A percentile compares a stretch with the other conserved stretches of the same genome.
Conservation (phyloP, 2,329 filamentous ascomycete species). For the Penicillium fuscoglaucum region DNA sequence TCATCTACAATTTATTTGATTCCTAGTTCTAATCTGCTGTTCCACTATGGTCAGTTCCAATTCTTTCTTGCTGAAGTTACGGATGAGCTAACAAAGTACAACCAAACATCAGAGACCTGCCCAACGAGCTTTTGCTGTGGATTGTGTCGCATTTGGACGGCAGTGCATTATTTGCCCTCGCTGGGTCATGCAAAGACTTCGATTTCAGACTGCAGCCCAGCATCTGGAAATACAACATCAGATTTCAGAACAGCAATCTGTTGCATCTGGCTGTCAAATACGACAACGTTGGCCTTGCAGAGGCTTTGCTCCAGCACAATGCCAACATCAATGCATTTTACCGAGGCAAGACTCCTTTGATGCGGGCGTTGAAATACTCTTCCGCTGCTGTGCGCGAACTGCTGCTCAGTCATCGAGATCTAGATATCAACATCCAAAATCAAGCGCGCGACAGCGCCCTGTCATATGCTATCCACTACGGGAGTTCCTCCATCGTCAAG, state of each 20-base stretch:
- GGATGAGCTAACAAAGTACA: neutral
- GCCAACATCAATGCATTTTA: conserved; percentile 10
- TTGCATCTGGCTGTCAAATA: conserved; percentile 4
- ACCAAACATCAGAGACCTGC: neutral
- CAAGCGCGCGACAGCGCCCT: conserved; percentile 2
- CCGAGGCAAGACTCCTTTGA: conserved; percentile 2
- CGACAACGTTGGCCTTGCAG: conserved; percentile 4
- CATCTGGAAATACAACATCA: conserved; percentile 1
- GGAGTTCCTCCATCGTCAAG: too few species aligned
- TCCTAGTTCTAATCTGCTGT: neutral
- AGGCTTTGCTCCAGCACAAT: neutral
- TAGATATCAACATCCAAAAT: conserved; percentile 7
- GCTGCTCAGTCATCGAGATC: neutral
- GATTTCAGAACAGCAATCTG: conserved; percentile 11
- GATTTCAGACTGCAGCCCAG: neutral
- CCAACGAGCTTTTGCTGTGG: conserved; percentile 1
- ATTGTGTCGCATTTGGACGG: conserved; percentile 3
- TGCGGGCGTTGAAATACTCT: conserved; percentile 3
- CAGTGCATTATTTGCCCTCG: conserved; percentile 1
- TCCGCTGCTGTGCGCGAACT: conserved; percentile 1
- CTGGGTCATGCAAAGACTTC: neutral
- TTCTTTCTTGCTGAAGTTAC: neutral
- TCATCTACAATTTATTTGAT: neutral
- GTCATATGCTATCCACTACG: neutral
- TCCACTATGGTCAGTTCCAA: neutral